A percentile compares a stretch with the other conserved stretches of the same genome.
phyloP scores from a whole-genome alignment of 306 rosid genomes.

The Cicer chorassanicum region DNA sequence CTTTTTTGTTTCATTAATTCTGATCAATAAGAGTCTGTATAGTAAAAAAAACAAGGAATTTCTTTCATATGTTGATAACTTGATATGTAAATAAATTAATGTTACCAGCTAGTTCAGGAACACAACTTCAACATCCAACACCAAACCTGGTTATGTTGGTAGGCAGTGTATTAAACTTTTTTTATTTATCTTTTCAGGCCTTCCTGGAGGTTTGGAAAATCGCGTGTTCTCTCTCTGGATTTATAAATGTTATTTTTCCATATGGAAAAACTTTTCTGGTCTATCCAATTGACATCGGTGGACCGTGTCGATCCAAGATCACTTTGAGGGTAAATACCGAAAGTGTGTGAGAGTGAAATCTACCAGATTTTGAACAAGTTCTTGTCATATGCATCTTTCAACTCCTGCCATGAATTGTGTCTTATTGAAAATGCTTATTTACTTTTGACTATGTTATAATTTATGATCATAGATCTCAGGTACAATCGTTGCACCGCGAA shows the following conservation, averaged over 20 bases:
- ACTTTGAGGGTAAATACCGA: slow-evolving; percentile 62
- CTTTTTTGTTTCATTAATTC: too few species aligned
- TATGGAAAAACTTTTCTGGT: slow-evolving; percentile 59
- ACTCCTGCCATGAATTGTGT: neutral
- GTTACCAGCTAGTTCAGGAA: slow-evolving; percentile 84
- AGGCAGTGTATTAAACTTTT: neutral
- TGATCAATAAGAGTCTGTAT: too few species aligned
- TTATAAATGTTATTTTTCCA: slow-evolving; percentile 55
- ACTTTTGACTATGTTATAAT: slow-evolving; percentile 35
- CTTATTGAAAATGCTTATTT: slow-evolving; percentile 1
- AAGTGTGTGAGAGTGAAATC: neutral
- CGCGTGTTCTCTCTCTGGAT: slow-evolving; percentile 65
- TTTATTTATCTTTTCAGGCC: slow-evolving; percentile 58
- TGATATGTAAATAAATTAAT: too few species aligned
- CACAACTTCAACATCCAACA: slow-evolving; percentile 96
- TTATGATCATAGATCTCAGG: slow-evolving; percentile 64
- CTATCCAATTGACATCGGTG: slow-evolving; percentile 69
- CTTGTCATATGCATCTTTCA: slow-evolving; percentile 24
- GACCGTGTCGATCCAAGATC: slow-evolving; percentile 83
- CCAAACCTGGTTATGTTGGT: slow-evolving; percentile 70
- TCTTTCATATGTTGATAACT: neutral
- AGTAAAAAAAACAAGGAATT: neutral
- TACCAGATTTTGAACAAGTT: neutral
- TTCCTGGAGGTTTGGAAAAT: slow-evolving; percentile 65
- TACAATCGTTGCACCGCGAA: slow-evolving; percentile 71